Evolutionary conservation across 257 asterid species (phyloP).

Genomic region (Jacaranda mimosifolia): DNA sequence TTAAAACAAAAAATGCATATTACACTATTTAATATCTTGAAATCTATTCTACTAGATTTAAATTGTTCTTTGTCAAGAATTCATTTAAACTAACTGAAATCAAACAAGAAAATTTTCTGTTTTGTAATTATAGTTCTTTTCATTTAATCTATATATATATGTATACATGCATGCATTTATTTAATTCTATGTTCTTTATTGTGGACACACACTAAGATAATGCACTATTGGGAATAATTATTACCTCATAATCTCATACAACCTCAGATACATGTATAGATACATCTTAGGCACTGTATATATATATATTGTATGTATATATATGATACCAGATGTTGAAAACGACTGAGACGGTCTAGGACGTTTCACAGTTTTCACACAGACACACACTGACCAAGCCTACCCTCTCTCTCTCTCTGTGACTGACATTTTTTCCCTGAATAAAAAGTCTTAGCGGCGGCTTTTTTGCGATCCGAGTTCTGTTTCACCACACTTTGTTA

Average conservation of each 20-base stretch:
- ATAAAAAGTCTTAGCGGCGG: conserved; percentile 43
- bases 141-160: background rate
- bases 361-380: conserved; percentile 15
- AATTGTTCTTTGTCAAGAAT: background rate
- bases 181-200: too few relatives aligned
- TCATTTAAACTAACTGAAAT: background rate
- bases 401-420: background rate
- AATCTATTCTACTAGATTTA: background rate
- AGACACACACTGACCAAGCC: conserved; percentile 27
- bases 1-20: background rate
- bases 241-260: too few relatives aligned
- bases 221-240: too few relatives aligned
- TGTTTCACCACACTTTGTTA: conserved; percentile 41
- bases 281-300: too few relatives aligned
- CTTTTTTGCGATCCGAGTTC: conserved; percentile 54
- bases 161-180: too few relatives aligned
- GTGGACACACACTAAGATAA: too few relatives aligned
- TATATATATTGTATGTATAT: background rate
- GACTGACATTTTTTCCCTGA: conserved; percentile 3
- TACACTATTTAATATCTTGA: background rate
- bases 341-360: conserved; percentile 28
- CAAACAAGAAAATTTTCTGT: background rate
- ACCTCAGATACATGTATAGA: too few relatives aligned
- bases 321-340: conserved; percentile 17
- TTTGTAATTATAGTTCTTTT: background rate